Evolutionary conservation across 2,329 filamentous ascomycete species (phyloP).

Genomic region (Paraconiothyrium sp.): DNA sequence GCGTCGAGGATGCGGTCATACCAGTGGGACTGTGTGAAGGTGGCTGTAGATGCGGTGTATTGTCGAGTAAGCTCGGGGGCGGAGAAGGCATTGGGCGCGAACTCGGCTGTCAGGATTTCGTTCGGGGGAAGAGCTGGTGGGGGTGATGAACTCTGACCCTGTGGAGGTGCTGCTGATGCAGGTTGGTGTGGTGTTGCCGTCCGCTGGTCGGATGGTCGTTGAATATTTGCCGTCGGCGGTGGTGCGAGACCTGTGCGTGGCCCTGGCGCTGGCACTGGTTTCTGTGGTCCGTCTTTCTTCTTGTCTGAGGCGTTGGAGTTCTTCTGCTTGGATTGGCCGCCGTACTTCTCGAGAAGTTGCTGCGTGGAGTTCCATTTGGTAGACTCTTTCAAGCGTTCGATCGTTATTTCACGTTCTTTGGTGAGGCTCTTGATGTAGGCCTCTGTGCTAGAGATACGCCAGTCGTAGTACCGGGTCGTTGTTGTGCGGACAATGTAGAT

Average conservation of each 20-base stretch:
- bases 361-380: conserved; percentile 97
- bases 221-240: conserved; percentile 73
- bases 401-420: conserved; percentile 83
- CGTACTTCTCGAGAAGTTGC: conserved; percentile 93
- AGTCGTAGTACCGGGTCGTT: conserved; percentile 78
- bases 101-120: conserved; percentile 63
- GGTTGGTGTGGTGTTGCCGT: conserved; percentile 43
- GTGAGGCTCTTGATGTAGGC: conserved; percentile 77
- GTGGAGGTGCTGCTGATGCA: conserved; percentile 26
- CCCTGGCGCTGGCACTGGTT: conserved; percentile 39
- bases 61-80: conserved; percentile 38
- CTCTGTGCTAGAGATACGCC: conserved; percentile 76
- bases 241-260: conserved; percentile 65
- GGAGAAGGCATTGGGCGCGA: conserved; percentile 76
- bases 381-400: conserved; percentile 91
- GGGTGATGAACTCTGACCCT: conserved; percentile 27
- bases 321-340: conserved; percentile 62
- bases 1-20: conserved; percentile 95
- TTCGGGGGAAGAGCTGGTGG: conserved; percentile 30
- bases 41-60: conserved; percentile 48
- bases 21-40: conserved; percentile 71
- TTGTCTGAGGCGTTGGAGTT: conserved; percentile 51
- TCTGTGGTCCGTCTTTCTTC: conserved; percentile 42
- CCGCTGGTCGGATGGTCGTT: conserved; percentile 43
- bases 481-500: conserved; percentile 78